Evolutionary conservation across 176 grass and related monocot species (phyloP).

Genomic region (Hyparrhenia diplandra): DNA sequence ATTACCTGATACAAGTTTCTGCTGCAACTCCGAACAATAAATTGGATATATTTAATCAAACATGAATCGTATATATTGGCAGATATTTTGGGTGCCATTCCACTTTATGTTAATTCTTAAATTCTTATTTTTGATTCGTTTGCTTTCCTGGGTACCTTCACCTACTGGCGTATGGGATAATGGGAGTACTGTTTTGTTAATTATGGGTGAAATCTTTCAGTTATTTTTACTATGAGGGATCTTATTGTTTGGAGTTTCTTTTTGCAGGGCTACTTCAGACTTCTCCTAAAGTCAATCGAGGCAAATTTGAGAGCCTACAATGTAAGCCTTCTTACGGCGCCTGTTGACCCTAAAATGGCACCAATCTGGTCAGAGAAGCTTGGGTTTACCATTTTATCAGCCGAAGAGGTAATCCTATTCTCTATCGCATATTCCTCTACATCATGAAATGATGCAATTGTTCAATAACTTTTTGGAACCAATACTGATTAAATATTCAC

Average conservation of each 20-base stretch:
- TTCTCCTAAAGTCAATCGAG: conserved; percentile 65
- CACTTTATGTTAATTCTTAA: too few species aligned
- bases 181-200: not conserved
- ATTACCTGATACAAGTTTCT: not conserved
- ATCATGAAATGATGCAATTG: not conserved
- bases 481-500: not conserved
- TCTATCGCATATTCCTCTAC: not conserved
- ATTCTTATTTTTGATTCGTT: not conserved
- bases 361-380: conserved; percentile 71
- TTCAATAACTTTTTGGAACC: not conserved
- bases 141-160: not conserved
- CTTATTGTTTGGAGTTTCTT: not conserved
- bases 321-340: conserved; percentile 28
- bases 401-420: conserved; percentile 43
- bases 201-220: not conserved
- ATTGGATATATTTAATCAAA: conserved; percentile 1
- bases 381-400: conserved; percentile 61
- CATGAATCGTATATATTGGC: not conserved
- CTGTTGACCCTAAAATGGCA: conserved; percentile 54
- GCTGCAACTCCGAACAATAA: not conserved
- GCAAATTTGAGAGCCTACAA: conserved; percentile 38
- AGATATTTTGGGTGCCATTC: not conserved
- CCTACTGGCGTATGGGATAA: not conserved
- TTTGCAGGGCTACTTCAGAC: conserved; percentile 60
- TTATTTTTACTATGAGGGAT: not conserved